These are phyloP conservation scores for Peniophora sp. DNA, from an alignment of 1,284 basidiomycete genomes.

Conservation along the genomic window DNA sequence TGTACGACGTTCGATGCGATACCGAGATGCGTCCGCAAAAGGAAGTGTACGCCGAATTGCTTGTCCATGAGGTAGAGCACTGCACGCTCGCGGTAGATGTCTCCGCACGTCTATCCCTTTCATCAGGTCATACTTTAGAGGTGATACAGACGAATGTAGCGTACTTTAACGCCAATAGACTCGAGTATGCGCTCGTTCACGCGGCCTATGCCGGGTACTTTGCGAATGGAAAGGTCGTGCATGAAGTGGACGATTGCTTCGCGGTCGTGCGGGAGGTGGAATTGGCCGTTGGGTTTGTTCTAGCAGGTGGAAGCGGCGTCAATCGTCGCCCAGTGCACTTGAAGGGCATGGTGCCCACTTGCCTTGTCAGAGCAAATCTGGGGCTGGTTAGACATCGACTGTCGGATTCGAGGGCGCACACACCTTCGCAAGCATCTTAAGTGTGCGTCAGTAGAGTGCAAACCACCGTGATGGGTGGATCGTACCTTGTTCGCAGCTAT, in stretches of 20 bases:
- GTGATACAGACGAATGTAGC: constrained; percentile 7
- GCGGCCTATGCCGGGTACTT: constrained; percentile 82
- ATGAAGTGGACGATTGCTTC: constrained; percentile 68
- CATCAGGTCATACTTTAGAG: constrained; percentile 1
- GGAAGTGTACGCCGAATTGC: constrained; percentile 68
- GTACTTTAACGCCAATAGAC: constrained; percentile 77
- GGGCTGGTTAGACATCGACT: constrained; percentile 2
- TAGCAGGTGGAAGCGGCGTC: constrained; percentile 18
- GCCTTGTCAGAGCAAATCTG: constrained; percentile 92
- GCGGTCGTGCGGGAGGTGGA: constrained; percentile 61
- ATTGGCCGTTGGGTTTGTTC: constrained; percentile 96
- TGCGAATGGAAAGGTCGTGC: constrained; percentile 67
- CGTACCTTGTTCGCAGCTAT: constrained; percentile 81
- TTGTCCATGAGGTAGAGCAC: constrained; percentile 77
- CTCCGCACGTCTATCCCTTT: constrained; percentile 67
- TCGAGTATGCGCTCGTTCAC: constrained; percentile 84
- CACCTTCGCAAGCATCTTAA: constrained; percentile 69
- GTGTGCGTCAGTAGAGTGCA: background rate
- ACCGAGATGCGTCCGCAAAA: constrained; percentile 76
- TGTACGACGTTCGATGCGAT: constrained; percentile 78
- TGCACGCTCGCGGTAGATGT: constrained; percentile 71
- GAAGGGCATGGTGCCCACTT: background rate
- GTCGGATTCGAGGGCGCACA: constrained; percentile 6
- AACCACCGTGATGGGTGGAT: constrained; percentile 10
- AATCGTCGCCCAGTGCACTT: background rate